Percentiles rank a stretch among this genome's conserved stretches.
These are phyloP conservation scores for Spencermartinsiella europaea DNA, from an alignment of 805 yeast species.

Conservation along the genomic window DNA sequence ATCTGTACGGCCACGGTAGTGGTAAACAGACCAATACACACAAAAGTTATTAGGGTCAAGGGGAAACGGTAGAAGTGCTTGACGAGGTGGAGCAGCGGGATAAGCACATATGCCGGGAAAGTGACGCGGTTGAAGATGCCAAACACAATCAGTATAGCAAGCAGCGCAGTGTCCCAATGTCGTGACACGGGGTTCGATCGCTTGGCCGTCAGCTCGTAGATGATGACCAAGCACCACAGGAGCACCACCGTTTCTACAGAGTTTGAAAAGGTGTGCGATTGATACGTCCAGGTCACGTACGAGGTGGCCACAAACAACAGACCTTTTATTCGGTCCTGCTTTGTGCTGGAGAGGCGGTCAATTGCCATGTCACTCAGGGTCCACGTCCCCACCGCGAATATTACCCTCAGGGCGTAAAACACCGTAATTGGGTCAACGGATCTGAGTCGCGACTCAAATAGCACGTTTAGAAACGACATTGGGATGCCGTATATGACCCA, in stretches of 20 bases:
- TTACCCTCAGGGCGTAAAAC: constrained; percentile 51
- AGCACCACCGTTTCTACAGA: constrained; percentile 59
- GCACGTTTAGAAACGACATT: constrained; percentile 38
- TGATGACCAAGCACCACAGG: constrained; percentile 44
- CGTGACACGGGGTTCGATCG: constrained; percentile 24
- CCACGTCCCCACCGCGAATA: constrained; percentile 37
- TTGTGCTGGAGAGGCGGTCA: constrained; percentile 44
- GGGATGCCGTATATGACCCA: constrained; percentile 65
- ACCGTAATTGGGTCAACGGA: constrained; percentile 43
- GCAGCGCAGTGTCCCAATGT: constrained; percentile 35
- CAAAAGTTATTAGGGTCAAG: constrained; percentile 30
- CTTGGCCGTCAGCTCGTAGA: constrained; percentile 35
- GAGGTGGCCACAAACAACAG: constrained; percentile 44
- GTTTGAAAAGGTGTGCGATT: constrained; percentile 87
- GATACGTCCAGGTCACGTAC: constrained; percentile 73
- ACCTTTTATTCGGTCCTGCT: constrained; percentile 41
- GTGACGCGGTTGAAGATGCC: constrained; percentile 86
- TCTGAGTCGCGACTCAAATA: constrained; percentile 20
- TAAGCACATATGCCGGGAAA: constrained; percentile 63
- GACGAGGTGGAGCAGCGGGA: constrained; percentile 52
- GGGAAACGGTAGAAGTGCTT: constrained; percentile 39
- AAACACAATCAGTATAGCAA: constrained; percentile 50
- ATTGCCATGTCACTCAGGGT: constrained; percentile 38
- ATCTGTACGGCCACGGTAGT: constrained; percentile 38
- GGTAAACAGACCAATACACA: constrained; percentile 34